phyloP scores from a whole-genome alignment of 176 grass and related monocot genomes.

The Avena atlantica region DNA sequence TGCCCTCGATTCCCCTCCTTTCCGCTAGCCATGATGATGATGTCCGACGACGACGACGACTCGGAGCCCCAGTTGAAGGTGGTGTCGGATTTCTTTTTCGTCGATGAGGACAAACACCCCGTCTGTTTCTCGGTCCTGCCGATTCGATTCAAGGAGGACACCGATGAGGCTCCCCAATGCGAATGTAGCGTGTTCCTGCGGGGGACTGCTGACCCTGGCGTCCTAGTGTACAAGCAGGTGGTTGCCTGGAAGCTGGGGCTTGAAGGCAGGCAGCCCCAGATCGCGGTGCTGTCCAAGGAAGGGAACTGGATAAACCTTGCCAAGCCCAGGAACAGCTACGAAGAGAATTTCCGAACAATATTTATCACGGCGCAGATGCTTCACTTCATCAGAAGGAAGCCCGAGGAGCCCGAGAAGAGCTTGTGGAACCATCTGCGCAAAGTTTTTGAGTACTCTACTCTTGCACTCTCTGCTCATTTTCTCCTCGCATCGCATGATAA shows the following conservation, averaged over 20 bases:
- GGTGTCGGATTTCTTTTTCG: constrained; percentile 52
- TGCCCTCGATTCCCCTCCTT: background rate
- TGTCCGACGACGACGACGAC: constrained; percentile 59
- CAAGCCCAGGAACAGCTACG: constrained; percentile 64
- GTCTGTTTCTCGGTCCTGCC: constrained; percentile 61
- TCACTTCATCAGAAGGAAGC: constrained; percentile 78
- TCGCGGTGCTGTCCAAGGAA: constrained; percentile 48
- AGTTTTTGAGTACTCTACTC: constrained; percentile 60
- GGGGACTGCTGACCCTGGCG: constrained; percentile 42
- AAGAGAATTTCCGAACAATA: constrained; percentile 43
- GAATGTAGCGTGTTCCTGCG: constrained; percentile 42
- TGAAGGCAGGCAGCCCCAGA: constrained; percentile 45
- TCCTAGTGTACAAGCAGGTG: constrained; percentile 50
- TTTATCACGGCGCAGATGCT: constrained; percentile 69
- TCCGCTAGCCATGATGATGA: constrained; percentile 37
- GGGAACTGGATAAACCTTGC: constrained; percentile 62
- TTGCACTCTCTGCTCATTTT: constrained; percentile 34
- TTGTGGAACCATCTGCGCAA: constrained; percentile 72
- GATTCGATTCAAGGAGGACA: background rate
- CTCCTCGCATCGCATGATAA: background rate
- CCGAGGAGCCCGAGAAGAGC: constrained; percentile 59
- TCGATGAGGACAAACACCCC: constrained; percentile 29
- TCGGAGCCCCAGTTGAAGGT: constrained; percentile 41
- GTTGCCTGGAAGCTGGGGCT: constrained; percentile 71
- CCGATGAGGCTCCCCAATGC: background rate